phyloP scores from a whole-genome alignment of 345 rosid species.

The Eucalyptus tenuipes region DNA sequence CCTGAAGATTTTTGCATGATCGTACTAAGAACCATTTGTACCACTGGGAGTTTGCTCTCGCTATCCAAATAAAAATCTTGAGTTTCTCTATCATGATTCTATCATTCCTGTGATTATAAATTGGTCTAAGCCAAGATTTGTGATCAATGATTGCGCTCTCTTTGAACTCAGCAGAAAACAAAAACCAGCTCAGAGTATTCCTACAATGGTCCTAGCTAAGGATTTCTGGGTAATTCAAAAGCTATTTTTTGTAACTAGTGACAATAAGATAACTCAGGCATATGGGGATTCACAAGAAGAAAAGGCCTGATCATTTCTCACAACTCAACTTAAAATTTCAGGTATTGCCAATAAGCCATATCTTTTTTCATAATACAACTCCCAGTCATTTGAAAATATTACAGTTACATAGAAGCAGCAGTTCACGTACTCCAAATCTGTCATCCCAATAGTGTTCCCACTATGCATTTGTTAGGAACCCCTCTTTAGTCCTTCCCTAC shows the following conservation, averaged over 20 bases:
- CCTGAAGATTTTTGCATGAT: conserved; percentile 21
- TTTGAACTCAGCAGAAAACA: not conserved
- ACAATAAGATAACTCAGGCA: not conserved
- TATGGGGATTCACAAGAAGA: not conserved
- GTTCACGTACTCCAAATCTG: not conserved
- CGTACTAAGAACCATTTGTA: not conserved
- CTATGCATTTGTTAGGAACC: not conserved
- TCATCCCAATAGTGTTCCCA: not conserved
- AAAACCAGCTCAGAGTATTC: not conserved
- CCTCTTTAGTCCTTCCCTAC: not conserved
- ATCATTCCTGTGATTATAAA: not conserved
- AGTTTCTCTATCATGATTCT: not conserved
- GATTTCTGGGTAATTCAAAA: not conserved
- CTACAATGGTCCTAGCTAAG: not conserved
- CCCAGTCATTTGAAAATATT: not conserved
- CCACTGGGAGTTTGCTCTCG: not conserved
- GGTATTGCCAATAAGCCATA: not conserved
- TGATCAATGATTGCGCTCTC: not conserved
- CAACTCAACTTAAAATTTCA: not conserved
- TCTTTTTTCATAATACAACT: not conserved
- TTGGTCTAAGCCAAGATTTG: not conserved
- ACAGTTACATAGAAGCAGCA: not conserved
- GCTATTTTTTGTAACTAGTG: not conserved
- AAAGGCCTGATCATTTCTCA: not conserved
- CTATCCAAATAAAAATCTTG: not conserved